phyloP scores from a whole-genome alignment of 495 filamentous ascomycete species.

The Neurospora tetraspora region DNA sequence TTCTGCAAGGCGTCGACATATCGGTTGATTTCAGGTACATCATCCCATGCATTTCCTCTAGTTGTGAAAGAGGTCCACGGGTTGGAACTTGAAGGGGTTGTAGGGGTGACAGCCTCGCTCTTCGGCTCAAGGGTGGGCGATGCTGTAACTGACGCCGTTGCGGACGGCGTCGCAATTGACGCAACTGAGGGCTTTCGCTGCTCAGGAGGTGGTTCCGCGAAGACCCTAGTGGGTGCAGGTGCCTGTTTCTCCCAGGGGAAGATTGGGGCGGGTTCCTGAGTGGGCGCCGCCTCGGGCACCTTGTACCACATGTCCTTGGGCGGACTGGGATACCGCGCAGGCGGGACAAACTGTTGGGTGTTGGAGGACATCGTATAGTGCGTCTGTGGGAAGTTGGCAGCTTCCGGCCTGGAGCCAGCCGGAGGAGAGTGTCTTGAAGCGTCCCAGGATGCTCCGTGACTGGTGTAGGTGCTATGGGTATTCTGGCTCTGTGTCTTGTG shows the following conservation, averaged over 20 bases:
- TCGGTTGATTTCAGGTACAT: conserved; percentile 66
- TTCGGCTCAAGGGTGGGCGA: conserved; percentile 24
- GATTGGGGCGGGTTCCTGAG: conserved; percentile 50
- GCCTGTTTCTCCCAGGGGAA: conserved; percentile 78
- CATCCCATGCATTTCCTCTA: conserved; percentile 78
- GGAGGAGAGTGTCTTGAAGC: conserved; percentile 61
- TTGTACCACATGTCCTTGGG: conserved; percentile 80
- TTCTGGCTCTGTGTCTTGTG: conserved; percentile 11
- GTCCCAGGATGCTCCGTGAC: not conserved
- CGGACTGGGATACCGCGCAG: conserved; percentile 65
- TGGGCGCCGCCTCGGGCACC: conserved; percentile 47
- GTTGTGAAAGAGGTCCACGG: conserved; percentile 51
- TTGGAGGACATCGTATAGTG: conserved; percentile 71
- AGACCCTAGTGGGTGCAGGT: conserved; percentile 61
- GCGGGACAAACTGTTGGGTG: conserved; percentile 60
- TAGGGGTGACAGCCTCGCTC: conserved; percentile 32
- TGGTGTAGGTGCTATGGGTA: not conserved
- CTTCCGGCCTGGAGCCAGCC: conserved; percentile 63
- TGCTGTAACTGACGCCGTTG: conserved; percentile 26
- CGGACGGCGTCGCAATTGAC: conserved; percentile 8
- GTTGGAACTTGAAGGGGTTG: conserved; percentile 31
- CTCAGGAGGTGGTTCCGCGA: conserved; percentile 39
- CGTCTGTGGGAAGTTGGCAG: conserved; percentile 58
- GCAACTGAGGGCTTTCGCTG: conserved; percentile 13
- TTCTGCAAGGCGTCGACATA: conserved; percentile 66